phyloP scores from a whole-genome alignment of 441 rosid species.

The Dalechampia spathulata region DNA sequence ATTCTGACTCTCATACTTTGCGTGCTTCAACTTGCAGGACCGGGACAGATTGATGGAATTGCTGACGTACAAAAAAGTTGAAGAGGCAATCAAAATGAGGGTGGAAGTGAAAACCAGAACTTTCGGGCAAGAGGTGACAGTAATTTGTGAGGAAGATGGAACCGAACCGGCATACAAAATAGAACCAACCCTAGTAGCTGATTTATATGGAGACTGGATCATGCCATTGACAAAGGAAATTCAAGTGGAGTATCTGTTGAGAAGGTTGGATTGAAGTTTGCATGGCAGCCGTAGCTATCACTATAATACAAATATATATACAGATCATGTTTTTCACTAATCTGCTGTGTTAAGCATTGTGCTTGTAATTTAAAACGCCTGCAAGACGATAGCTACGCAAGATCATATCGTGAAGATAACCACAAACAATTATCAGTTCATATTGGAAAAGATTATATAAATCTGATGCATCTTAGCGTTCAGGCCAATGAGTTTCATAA shows the following conservation, averaged over 20 bases:
- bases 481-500: no score
- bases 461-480: neutral
- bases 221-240: conserved; percentile 96
- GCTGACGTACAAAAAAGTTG: conserved; percentile 65
- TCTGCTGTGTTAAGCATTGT: neutral
- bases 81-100: conserved; percentile 61
- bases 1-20: no score
- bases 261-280: conserved; percentile 57
- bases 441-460: neutral
- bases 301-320: no score
- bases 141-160: conserved; percentile 22
- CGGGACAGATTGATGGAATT: conserved; percentile 44
- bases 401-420: neutral
- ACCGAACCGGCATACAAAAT: conserved; percentile 66
- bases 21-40: conserved; percentile 37
- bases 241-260: conserved; percentile 68
- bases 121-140: conserved; percentile 61
- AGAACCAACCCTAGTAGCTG: conserved; percentile 60
- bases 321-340: neutral
- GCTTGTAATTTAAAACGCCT: conserved; percentile 1
- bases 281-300: no score
- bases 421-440: neutral
- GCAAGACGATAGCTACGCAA: neutral
- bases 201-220: conserved; percentile 78
- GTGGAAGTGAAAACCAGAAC: conserved; percentile 68